Percentiles rank a stretch among this genome's conserved stretches.
These are phyloP conservation scores for Pseudohalonectria lignicola DNA, from an alignment of 2,329 filamentous ascomycete species.

Conservation along the genomic window DNA sequence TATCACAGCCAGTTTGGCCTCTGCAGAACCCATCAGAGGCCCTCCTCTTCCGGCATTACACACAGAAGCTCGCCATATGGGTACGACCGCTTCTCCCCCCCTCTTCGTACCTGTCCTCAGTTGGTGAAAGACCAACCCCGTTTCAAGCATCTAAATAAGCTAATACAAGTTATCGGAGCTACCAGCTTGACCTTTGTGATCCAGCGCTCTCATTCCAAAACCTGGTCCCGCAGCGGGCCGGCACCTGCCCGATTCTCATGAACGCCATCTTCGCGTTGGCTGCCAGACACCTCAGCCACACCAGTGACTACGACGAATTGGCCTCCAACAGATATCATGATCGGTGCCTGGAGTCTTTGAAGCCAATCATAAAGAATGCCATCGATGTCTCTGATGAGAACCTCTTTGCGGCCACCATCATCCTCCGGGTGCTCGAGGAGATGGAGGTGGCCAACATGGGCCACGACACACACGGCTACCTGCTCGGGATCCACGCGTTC, in stretches of 20 bases:
- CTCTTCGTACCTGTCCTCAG: not conserved
- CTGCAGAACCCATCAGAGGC: slow-evolving; percentile 15
- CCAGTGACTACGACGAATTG: slow-evolving; percentile 32
- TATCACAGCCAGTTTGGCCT: slow-evolving; percentile 14
- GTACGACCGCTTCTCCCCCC: slow-evolving; percentile 9
- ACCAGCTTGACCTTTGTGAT: slow-evolving; percentile 32
- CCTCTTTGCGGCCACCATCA: slow-evolving; percentile 42
- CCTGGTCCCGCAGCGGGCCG: slow-evolving; percentile 40
- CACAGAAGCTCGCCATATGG: slow-evolving; percentile 22
- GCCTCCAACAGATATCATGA: slow-evolving; percentile 41
- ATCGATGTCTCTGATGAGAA: slow-evolving; percentile 34
- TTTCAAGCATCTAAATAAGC: no score
- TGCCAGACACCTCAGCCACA: slow-evolving; percentile 40
- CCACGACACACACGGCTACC: slow-evolving; percentile 33
- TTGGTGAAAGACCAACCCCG: no score
- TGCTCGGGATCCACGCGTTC: slow-evolving; percentile 33
- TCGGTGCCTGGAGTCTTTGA: slow-evolving; percentile 34
- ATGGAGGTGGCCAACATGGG: slow-evolving; percentile 33
- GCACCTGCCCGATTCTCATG: slow-evolving; percentile 36
- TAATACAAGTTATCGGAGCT: no score
- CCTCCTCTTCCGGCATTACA: slow-evolving; percentile 19
- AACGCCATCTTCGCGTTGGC: slow-evolving; percentile 47
- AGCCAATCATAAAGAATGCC: slow-evolving; percentile 32
- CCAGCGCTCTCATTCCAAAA: slow-evolving; percentile 35
- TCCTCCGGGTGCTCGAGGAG: slow-evolving; percentile 46